These are phyloP conservation scores for Clonostachys sp. DNA, from an alignment of 2,329 filamentous ascomycete genomes.

Conservation along the genomic window DNA sequence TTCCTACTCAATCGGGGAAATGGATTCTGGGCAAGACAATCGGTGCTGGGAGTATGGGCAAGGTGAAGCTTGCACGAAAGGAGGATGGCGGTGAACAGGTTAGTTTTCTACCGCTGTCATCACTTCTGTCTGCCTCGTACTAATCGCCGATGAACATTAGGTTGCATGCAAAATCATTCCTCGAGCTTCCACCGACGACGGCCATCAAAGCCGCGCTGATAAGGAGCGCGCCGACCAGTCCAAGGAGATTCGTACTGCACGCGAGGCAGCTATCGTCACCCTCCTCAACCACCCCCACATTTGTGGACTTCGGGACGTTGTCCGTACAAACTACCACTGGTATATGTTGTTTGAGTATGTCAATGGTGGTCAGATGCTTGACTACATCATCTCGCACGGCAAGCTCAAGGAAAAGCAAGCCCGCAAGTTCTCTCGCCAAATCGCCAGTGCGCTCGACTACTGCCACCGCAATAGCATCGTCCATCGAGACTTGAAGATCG, in stretches of 20 bases:
- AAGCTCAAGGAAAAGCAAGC: conserved; percentile 98
- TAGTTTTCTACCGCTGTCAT: conserved; percentile 18
- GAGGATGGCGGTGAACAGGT: conserved; percentile 89
- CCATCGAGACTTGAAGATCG: conserved; percentile 95
- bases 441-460: conserved; percentile 93
- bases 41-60: conserved; percentile 96
- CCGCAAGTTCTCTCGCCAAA: conserved; percentile 94
- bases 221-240: conserved; percentile 91
- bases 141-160: conserved; percentile 35
- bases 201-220: conserved; percentile 64
- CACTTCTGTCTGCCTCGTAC: conserved; percentile 4
- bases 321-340: conserved; percentile 97
- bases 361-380: conserved; percentile 98
- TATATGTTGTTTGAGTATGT: conserved; percentile 99
- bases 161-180: conserved; percentile 98
- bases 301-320: conserved; percentile 90
- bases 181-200: conserved; percentile 82
- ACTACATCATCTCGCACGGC: conserved; percentile 98
- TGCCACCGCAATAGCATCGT: conserved; percentile 98
- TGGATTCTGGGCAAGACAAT: conserved; percentile 97
- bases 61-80: conserved; percentile 93
- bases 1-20: conserved; percentile 84
- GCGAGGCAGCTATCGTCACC: conserved; percentile 94
- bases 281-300: conserved; percentile 94
- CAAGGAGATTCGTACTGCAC: conserved; percentile 90